Evolutionary conservation across 225 moss, liverwort and hornwort species (phyloP).

Genomic region (Polytrichum commune): DNA sequence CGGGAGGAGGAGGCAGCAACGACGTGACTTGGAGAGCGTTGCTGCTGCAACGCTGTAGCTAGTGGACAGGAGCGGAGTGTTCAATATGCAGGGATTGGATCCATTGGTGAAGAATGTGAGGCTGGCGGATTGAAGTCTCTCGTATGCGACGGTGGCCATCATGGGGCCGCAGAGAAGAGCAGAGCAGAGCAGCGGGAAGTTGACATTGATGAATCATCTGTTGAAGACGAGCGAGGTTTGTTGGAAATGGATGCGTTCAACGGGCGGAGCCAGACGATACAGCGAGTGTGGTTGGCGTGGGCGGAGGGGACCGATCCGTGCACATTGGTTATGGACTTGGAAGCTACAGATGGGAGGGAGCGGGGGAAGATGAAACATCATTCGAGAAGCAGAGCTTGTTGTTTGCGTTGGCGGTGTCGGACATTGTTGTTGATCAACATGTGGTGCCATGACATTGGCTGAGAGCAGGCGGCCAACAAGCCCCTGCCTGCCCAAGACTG

Average conservation of each 20-base stretch:
- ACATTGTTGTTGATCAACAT: conserved; percentile 73
- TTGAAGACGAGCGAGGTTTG: conserved; percentile 22
- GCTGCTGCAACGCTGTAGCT: conserved; percentile 35
- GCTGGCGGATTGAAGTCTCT: conserved; percentile 58
- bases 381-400: conserved; percentile 82
- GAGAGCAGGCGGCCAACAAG: conserved; percentile 78
- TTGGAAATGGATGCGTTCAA: conserved; percentile 26
- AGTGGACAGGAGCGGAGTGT: conserved; percentile 46
- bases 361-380: conserved; percentile 79
- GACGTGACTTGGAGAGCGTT: not conserved
- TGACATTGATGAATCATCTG: conserved; percentile 29
- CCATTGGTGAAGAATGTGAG: conserved; percentile 37
- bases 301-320: conserved; percentile 53
- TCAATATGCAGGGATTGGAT: conserved; percentile 43
- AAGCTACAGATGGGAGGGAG: conserved; percentile 81
- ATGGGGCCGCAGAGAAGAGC: conserved; percentile 66
- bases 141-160: conserved; percentile 74
- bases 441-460: conserved; percentile 89
- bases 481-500: conserved; percentile 59
- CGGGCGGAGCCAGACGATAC: conserved; percentile 68
- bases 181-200: conserved; percentile 60
- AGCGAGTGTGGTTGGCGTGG: conserved; percentile 68
- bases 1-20: conserved; percentile 14
- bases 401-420: conserved; percentile 74
- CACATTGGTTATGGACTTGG: conserved; percentile 79